Evolutionary conservation across 1,284 basidiomycete species (phyloP), one percentile per base, ranked within the genome.

Genomic region (Ganoderma multipileum): DNA sequence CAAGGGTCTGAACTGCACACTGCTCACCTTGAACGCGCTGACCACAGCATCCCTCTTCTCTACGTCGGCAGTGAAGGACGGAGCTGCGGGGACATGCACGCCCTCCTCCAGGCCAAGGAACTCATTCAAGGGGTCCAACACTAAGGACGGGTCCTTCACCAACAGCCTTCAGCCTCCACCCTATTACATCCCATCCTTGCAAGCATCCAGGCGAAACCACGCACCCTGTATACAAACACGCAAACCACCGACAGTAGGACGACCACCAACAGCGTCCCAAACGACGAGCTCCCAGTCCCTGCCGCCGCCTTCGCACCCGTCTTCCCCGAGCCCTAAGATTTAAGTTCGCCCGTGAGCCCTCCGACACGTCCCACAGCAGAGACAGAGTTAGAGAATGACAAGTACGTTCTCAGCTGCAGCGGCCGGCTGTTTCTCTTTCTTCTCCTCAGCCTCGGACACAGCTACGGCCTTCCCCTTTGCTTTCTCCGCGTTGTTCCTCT

Each of bases 11-110:
- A 28, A 38, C 12, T 52, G 18, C n/a, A 20, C 3, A 44, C 23
- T 18, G 42, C 89, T 70, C 74, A 94, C 93, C 82, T 88, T 89
- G 83, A 96, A 95, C 0, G 95, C 94, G 30, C 85, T 84, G 26
- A 92, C 87, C 3, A 96, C 82, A 0, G 92, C 93, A 58, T 91
- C 86, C 59, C 89, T 85, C 79, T 88, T 92, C 59, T 80, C 74
- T 2, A 84, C 77, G 76, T 96, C 94, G 1, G 90, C 89, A 60
- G 79, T 70, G 26, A 87, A 80, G 23, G 80, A 75, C 6, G 63
- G 66, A 3, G 39, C 66, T 1, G 65, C 33, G 50, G n/a, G 72
- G 33, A 69, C 50, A 20, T 74, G 73, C 23, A 74, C 73, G 16
- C 57, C 20, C 3, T 71, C 67, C 36, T 64, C 66, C 9, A 50